These are phyloP conservation scores for Chrysanthemum lavandulifolium DNA, from an alignment of 129 eudicot genomes.

Conservation along the genomic window DNA sequence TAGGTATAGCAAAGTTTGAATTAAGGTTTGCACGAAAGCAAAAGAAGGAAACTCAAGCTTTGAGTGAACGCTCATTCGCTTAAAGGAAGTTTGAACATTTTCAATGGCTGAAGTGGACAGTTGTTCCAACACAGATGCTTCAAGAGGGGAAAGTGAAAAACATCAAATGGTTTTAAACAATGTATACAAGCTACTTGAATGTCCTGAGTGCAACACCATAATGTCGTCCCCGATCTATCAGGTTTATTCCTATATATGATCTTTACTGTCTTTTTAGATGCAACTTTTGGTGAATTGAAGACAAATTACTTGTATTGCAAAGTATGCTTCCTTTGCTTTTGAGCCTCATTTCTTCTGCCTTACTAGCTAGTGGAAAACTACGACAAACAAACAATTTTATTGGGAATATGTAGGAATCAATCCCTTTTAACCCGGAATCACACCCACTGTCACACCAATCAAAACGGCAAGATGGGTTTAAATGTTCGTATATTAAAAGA, in stretches of 20 bases:
- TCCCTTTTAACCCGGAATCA: too few species aligned
- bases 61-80: not conserved
- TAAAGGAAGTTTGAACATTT: not conserved
- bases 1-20: not conserved
- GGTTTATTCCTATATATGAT: not conserved
- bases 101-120: not conserved
- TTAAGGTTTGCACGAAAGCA: not conserved
- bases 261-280: not conserved
- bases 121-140: not conserved
- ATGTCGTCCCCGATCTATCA: conserved; percentile 11
- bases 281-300: too few species aligned
- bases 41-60: not conserved
- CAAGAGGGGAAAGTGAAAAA: not conserved
- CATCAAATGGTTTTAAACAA: conserved; percentile 7
- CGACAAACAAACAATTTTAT: too few species aligned
- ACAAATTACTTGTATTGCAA: too few species aligned
- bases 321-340: too few species aligned
- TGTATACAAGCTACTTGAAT: conserved; percentile 12
- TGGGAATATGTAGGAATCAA: too few species aligned
- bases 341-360: too few species aligned
- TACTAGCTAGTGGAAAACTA: too few species aligned
- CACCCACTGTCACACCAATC: too few species aligned
- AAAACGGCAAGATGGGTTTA: too few species aligned
- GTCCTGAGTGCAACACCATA: not conserved
- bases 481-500: too few species aligned